Evolutionary conservation across 306 rosid genomes (phyloP).

Genomic region (Sindora glabra): DNA sequence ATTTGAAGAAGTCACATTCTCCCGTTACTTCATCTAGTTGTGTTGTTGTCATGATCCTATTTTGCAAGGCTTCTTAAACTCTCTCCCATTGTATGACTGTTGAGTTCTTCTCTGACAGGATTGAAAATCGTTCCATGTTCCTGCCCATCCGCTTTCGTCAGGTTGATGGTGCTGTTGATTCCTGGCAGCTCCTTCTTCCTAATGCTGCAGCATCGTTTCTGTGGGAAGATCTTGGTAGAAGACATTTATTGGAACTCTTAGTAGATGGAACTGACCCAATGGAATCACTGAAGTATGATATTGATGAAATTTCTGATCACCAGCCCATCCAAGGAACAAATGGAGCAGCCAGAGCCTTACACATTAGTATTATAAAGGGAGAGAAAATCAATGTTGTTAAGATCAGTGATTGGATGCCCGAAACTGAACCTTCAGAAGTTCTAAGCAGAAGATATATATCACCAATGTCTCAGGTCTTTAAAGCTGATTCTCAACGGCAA

Average conservation of each 20-base stretch:
- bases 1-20: not conserved
- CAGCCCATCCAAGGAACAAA: slow-evolving; percentile 45
- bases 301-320: slow-evolving; percentile 83
- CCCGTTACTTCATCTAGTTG: slow-evolving; percentile 3
- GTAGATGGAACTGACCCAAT: slow-evolving; percentile 68
- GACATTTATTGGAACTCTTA: slow-evolving; percentile 64
- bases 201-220: slow-evolving; percentile 73
- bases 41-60: not conserved
- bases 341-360: slow-evolving; percentile 66
- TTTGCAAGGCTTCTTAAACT: not conserved
- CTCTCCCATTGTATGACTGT: not conserved
- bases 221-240: slow-evolving; percentile 98
- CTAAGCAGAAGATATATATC: slow-evolving; percentile 35
- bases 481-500: slow-evolving; percentile 36
- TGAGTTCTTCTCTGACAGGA: slow-evolving; percentile 44
- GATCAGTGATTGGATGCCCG: slow-evolving; percentile 95
- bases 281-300: slow-evolving; percentile 65
- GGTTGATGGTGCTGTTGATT: slow-evolving; percentile 66
- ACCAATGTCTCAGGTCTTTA: slow-evolving; percentile 32
- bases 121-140: slow-evolving; percentile 87
- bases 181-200: slow-evolving; percentile 84
- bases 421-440: slow-evolving; percentile 45
- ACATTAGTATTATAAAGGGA: slow-evolving; percentile 69
- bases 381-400: slow-evolving; percentile 70
- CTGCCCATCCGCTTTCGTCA: slow-evolving; percentile 83